Base-by-base conservation (phyloP, 176 grass and related monocot species). In the Triticum timopheevii region DNA sequence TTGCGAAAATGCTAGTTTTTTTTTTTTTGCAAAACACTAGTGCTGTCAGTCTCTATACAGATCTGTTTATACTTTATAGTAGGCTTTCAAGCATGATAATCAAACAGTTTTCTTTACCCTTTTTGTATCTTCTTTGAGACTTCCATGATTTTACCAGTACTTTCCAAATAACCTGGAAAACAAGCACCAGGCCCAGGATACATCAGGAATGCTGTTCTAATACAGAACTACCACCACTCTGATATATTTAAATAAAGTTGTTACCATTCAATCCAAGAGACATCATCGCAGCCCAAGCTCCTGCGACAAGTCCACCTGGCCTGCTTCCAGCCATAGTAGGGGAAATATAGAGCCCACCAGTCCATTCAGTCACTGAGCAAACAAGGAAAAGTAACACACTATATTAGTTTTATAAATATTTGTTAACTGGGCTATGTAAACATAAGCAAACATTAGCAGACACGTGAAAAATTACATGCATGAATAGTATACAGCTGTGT, bases 261-360 rank as follows among this genome's bases (percentile, higher is more conserved):
- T 93, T 91, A 99, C 97, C 94, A 80, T 90, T 94, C 62, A 96
- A 76, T 75, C 97, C 94, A 15, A 96, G 77, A 65, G 97, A 93
- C 93, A 91, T 91, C 97, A 99, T 99, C 88, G 97, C 85, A 83
- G 94, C 92, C 97, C 97, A 99, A 77, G 97, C 97, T 83, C 97
- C 97, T 0, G 94, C 97, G 36, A 99, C 94, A 77, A 96, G 83
- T 79, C 94, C 94, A 62, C 97, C 97, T 59, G 97, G 90, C 80
- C 97, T 94, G 67, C 97, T 96, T 87, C 97, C 97, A 91, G 94
- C 94, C 13, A 96, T 99, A 30, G 97, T 94, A 82, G 97, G 94
- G 78, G 97, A 99, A 49, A 99, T 72, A 84, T 99, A 99, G 25
- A 99, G 82, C 45, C 97, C 97, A 80, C 97, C 97, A 7, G 97